These are phyloP conservation scores for Dalbergia cultrata DNA, from an alignment of 306 rosid species.

Conservation along the genomic window DNA sequence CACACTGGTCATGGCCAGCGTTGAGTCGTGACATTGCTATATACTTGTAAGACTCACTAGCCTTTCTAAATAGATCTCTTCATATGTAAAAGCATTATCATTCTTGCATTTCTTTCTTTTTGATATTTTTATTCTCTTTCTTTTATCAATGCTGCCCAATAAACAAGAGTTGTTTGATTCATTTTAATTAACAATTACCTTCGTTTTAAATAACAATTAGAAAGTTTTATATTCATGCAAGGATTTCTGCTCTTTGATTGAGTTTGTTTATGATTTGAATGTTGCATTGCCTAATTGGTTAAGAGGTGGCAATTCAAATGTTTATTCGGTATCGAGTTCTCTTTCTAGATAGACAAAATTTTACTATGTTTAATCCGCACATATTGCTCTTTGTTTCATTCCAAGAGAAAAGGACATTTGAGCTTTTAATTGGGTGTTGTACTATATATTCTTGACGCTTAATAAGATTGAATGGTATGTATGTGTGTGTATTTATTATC, in stretches of 20 bases:
- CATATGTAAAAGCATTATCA: slow-evolving; percentile 26
- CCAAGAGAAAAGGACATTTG: neutral
- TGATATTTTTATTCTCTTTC: slow-evolving; percentile 12
- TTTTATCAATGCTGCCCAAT: neutral
- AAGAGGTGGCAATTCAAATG: neutral
- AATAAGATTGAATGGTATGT: slow-evolving; percentile 4
- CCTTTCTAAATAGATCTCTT: slow-evolving; percentile 33
- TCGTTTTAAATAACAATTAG: no score
- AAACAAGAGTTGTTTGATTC: neutral
- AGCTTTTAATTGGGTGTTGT: slow-evolving; percentile 7
- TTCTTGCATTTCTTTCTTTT: slow-evolving; percentile 29
- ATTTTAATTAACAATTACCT: neutral
- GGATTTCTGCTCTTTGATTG: slow-evolving; percentile 1
- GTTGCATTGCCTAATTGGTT: slow-evolving; percentile 10
- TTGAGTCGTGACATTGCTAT: no score
- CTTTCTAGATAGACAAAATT: neutral
- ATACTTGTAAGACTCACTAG: slow-evolving; percentile 77
- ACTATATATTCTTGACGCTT: slow-evolving; percentile 20
- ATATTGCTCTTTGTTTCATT: slow-evolving; percentile 10
- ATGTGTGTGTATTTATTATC: slow-evolving; percentile 7
- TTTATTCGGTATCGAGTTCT: slow-evolving; percentile 6
- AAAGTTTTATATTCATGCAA: neutral
- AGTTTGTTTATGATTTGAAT: slow-evolving; percentile 4
- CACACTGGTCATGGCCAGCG: no score
- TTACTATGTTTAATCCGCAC: neutral